Evolutionary conservation across 1,284 basidiomycete species (phyloP).

Genomic region (Cryptococcus sp.): DNA sequence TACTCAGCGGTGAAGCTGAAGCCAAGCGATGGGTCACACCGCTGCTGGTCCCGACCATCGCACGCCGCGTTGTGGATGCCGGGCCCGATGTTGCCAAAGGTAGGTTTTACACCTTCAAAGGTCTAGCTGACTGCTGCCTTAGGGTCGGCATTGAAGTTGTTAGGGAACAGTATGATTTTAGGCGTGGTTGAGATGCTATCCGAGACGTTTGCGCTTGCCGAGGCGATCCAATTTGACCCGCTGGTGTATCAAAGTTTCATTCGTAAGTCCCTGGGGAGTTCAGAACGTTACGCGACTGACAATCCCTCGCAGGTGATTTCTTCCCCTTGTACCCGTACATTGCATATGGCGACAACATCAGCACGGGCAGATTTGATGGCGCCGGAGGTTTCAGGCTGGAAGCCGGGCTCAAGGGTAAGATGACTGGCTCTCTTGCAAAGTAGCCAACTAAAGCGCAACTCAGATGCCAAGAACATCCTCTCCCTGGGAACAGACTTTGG

Average conservation of each 20-base stretch:
- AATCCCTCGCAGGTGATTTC: slow-evolving; percentile 24
- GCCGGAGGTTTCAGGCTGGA: slow-evolving; percentile 37
- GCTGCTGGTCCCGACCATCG: slow-evolving; percentile 23
- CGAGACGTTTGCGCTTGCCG: slow-evolving; percentile 44
- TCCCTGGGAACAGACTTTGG: slow-evolving; percentile 30
- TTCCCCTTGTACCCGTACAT: slow-evolving; percentile 40
- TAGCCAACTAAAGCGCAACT: background rate
- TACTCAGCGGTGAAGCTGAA: slow-evolving; percentile 27
- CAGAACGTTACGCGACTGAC: too few species aligned
- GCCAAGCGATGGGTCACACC: slow-evolving; percentile 25
- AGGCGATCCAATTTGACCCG: slow-evolving; percentile 36
- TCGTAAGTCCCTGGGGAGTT: slow-evolving; percentile 5
- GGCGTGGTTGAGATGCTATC: slow-evolving; percentile 43
- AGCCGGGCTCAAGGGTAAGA: slow-evolving; percentile 43
- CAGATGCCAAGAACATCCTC: slow-evolving; percentile 31
- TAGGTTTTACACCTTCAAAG: slow-evolving; percentile 13
- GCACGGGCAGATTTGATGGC: slow-evolving; percentile 33
- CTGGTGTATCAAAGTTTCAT: slow-evolving; percentile 15
- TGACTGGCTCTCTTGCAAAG: too few species aligned
- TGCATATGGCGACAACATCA: slow-evolving; percentile 45
- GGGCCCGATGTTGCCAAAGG: slow-evolving; percentile 42
- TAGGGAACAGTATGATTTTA: slow-evolving; percentile 45
- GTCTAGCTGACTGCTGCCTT: background rate
- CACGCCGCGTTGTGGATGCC: slow-evolving; percentile 31
- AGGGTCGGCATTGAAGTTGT: slow-evolving; percentile 43